Percentiles rank a stretch among this genome's conserved stretches.
phyloP scores from a whole-genome alignment of 1,284 basidiomycete species.

The Somion occarium region DNA sequence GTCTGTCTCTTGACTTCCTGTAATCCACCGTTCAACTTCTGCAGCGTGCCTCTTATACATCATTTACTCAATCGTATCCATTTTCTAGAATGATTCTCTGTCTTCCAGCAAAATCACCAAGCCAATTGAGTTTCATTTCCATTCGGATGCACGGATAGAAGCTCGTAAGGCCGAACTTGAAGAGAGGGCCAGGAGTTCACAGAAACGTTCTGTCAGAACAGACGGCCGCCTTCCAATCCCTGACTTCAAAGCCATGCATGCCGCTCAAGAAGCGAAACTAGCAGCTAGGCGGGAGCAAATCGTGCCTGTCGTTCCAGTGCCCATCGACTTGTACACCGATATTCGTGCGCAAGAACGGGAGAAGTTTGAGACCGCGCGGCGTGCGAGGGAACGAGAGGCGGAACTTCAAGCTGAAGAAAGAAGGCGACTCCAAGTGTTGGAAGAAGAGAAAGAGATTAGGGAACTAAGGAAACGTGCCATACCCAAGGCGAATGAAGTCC shows the following conservation, averaged over 20 bases:
- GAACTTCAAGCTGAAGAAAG: conserved; percentile 38
- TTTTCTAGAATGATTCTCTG: conserved; percentile 23
- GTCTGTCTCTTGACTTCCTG: not conserved
- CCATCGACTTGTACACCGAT: conserved; percentile 48
- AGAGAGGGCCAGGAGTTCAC: conserved; percentile 4
- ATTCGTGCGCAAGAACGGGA: conserved; percentile 53
- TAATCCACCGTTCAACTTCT: not conserved
- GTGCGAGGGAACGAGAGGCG: conserved; percentile 50
- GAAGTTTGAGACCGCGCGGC: conserved; percentile 54
- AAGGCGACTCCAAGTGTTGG: conserved; percentile 39
- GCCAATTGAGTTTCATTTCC: conserved; percentile 48
- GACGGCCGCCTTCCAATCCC: conserved; percentile 32
- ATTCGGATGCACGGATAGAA: conserved; percentile 39
- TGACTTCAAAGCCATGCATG: conserved; percentile 51
- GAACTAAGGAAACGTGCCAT: conserved; percentile 56
- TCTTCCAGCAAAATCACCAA: conserved; percentile 38
- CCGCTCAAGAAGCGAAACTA: conserved; percentile 39
- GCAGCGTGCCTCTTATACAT: not conserved
- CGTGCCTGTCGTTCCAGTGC: conserved; percentile 41
- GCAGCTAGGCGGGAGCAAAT: conserved; percentile 41
- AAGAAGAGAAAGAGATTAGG: conserved; percentile 53
- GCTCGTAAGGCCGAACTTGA: conserved; percentile 26
- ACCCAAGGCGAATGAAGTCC: conserved; percentile 65
- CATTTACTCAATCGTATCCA: not conserved
- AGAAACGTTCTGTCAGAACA: conserved; percentile 1